Percentiles rank a stretch among this genome's conserved stretches.
phyloP scores from a whole-genome alignment of 179 eudicot species.

The Sideroxylon spinosum region DNA sequence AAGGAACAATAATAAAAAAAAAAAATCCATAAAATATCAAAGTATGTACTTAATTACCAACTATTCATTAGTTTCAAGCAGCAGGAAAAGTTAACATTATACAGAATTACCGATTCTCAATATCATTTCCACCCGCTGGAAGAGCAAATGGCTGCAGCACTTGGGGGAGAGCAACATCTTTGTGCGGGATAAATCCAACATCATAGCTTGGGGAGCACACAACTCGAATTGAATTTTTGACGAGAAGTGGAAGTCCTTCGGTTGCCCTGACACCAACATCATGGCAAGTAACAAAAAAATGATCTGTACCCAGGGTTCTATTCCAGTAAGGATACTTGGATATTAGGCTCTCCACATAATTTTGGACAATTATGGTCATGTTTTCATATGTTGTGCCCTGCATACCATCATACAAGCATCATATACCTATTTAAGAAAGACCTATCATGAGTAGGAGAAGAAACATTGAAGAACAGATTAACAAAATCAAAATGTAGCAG shows the following conservation, averaged over 20 bases:
- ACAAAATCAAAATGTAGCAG: no score
- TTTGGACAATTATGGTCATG: slow-evolving; percentile 80
- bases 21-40: no score
- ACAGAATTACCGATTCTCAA: slow-evolving; percentile 59
- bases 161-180: slow-evolving; percentile 96
- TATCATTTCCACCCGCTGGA: slow-evolving; percentile 90
- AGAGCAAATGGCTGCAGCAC: slow-evolving; percentile 95
- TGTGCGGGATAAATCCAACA: slow-evolving; percentile 91
- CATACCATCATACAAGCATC: slow-evolving; percentile 19
- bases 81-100: neutral
- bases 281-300: slow-evolving; percentile 85
- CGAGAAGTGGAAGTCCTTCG: slow-evolving; percentile 68
- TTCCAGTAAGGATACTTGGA: slow-evolving; percentile 94
- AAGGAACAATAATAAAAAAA: no score
- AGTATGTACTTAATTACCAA: neutral
- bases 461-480: no score
- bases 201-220: slow-evolving; percentile 95
- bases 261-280: slow-evolving; percentile 95
- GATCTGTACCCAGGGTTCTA: slow-evolving; percentile 92
- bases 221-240: slow-evolving; percentile 89
- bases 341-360: slow-evolving; percentile 75
- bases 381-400: slow-evolving; percentile 98
- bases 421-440: neutral
- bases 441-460: no score
- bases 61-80: neutral